A percentile compares a stretch with the other conserved stretches of the same genome.
These are phyloP conservation scores for Fusarium falciforme DNA, from an alignment of 2,329 filamentous ascomycete genomes.

Conservation along the genomic window DNA sequence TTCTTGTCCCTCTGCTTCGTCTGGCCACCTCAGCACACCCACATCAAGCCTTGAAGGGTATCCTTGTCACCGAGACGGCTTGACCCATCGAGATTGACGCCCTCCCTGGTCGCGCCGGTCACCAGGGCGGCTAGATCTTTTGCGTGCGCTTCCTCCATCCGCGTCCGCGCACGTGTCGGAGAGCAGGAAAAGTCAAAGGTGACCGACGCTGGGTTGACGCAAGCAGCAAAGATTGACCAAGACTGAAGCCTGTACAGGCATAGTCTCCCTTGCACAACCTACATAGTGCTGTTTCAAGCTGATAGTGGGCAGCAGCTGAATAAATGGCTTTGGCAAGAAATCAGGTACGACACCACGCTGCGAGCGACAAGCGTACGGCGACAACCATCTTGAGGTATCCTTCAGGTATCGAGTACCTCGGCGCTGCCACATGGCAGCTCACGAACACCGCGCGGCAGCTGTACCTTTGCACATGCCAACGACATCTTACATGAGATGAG, in stretches of 20 bases:
- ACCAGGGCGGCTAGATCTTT: slow-evolving; percentile 32
- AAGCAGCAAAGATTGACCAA: slow-evolving; percentile 34
- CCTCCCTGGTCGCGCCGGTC: slow-evolving; percentile 19
- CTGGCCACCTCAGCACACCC: background rate
- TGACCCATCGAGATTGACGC: slow-evolving; percentile 29
- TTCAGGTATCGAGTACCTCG: background rate
- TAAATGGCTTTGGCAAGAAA: background rate
- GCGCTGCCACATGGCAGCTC: slow-evolving; percentile 33
- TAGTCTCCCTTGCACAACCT: slow-evolving; percentile 7
- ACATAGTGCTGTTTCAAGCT: slow-evolving; percentile 23
- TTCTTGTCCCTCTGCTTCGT: background rate
- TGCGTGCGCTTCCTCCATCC: slow-evolving; percentile 12
- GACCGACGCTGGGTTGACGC: slow-evolving; percentile 12
- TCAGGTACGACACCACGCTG: slow-evolving; percentile 4
- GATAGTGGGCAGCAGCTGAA: slow-evolving; percentile 5
- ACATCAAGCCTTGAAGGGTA: background rate
- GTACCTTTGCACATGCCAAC: slow-evolving; percentile 11
- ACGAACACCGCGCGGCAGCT: slow-evolving; percentile 8
- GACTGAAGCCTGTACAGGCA: slow-evolving; percentile 12
- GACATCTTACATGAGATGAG: slow-evolving; percentile 5
- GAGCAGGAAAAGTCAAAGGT: slow-evolving; percentile 10
- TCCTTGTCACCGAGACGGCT: slow-evolving; percentile 17
- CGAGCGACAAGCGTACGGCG: background rate
- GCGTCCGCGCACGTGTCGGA: slow-evolving; percentile 23
- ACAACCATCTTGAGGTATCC: background rate